Conservation (phyloP, 768 basidiomycete species). For the Serpula lacrymans region DNA sequence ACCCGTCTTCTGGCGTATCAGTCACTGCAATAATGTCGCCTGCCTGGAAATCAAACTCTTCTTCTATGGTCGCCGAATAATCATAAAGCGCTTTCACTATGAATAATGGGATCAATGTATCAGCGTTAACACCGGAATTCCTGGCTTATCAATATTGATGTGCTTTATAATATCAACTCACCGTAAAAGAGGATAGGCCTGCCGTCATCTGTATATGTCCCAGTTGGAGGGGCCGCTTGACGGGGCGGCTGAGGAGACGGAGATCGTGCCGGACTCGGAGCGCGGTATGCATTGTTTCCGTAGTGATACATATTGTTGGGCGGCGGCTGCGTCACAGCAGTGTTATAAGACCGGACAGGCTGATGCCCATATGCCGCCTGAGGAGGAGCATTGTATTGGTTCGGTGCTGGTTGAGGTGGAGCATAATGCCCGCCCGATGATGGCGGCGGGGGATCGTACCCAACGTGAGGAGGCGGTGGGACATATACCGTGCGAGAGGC, state of each 20-base stretch:
- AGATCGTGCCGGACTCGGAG: constrained; percentile 45
- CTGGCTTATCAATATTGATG: background rate
- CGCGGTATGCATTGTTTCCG: constrained; percentile 30
- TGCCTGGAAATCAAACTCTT: constrained; percentile 95
- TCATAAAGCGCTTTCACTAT: constrained; percentile 89
- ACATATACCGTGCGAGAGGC: background rate
- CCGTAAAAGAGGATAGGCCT: constrained; percentile 85
- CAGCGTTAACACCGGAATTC: constrained; percentile 5
- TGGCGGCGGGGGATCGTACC: no score
- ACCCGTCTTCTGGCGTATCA: constrained; percentile 91
- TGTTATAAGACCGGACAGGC: constrained; percentile 14
- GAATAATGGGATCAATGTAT: constrained; percentile 12
- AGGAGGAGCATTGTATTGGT: constrained; percentile 11
- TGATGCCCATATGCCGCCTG: constrained; percentile 20
- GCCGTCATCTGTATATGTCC: constrained; percentile 80
- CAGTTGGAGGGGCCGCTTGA: constrained; percentile 51
- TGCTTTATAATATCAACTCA: constrained; percentile 35
- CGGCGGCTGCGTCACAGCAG: constrained; percentile 9
- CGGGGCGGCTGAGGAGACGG: constrained; percentile 49
- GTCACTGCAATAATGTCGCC: constrained; percentile 97
- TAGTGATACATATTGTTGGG: constrained; percentile 8
- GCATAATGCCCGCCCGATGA: no score
- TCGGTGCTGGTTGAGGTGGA: constrained; percentile 4
- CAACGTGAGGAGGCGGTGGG: background rate
- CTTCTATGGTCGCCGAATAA: constrained; percentile 78